phyloP scores from a whole-genome alignment of 441 rosid genomes.

The Dalechampia spathulata region DNA sequence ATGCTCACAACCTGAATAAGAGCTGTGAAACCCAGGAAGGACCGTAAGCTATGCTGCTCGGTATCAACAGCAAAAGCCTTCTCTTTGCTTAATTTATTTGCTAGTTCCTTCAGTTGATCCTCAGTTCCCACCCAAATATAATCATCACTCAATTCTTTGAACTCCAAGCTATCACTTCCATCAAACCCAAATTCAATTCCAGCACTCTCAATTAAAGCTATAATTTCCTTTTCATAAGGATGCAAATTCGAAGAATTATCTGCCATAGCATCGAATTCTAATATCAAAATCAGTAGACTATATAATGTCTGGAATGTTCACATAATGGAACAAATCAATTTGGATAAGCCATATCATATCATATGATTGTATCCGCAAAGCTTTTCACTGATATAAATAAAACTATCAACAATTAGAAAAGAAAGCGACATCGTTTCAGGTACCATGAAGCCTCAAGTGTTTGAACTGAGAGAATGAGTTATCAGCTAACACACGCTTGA shows the following conservation, averaged over 20 bases:
- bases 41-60: constrained; percentile 81
- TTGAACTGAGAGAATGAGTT: constrained; percentile 75
- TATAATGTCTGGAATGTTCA: too few relatives aligned
- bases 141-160: constrained; percentile 33
- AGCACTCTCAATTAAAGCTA: constrained; percentile 41
- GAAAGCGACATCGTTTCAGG: constrained; percentile 25
- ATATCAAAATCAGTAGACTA: too few relatives aligned
- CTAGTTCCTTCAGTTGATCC: constrained; percentile 55
- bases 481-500: constrained; percentile 78
- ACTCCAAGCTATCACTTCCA: constrained; percentile 21
- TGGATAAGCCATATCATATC: too few relatives aligned
- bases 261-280: constrained; percentile 11
- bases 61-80: constrained; percentile 73
- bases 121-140: constrained; percentile 72
- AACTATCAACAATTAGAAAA: not conserved
- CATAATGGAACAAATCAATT: too few relatives aligned
- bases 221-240: constrained; percentile 65
- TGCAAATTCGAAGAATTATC: constrained; percentile 42
- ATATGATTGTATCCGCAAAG: too few relatives aligned
- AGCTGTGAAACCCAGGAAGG: constrained; percentile 91
- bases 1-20: constrained; percentile 65
- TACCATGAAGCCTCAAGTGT: constrained; percentile 37
- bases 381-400: too few relatives aligned
- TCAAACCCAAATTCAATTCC: constrained; percentile 26
- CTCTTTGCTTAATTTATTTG: constrained; percentile 42